Evolutionary conservation across 1,139 yeast species (phyloP).

Genomic region (Candida gigantensis): DNA sequence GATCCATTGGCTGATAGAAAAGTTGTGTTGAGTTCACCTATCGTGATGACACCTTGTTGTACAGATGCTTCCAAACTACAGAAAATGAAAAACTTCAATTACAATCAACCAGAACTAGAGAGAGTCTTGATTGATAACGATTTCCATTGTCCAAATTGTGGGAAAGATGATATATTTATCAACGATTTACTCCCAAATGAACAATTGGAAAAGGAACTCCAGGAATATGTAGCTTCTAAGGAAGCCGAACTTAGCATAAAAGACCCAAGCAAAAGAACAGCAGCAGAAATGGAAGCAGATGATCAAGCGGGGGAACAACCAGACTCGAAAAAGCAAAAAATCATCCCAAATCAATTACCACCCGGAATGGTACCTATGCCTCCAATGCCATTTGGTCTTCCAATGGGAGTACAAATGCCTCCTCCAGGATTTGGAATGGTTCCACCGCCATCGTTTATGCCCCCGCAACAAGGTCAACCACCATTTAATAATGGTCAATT

Average conservation of each 20-base stretch:
- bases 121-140: constrained; percentile 76
- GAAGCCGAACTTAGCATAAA: constrained; percentile 41
- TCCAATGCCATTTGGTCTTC: constrained; percentile 18
- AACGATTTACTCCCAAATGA: constrained; percentile 69
- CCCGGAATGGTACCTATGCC: constrained; percentile 21
- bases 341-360: constrained; percentile 13
- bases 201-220: constrained; percentile 55
- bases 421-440: constrained; percentile 12
- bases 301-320: constrained; percentile 17
- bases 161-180: constrained; percentile 67
- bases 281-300: constrained; percentile 25
- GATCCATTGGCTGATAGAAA: constrained; percentile 67
- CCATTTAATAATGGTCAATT: constrained; percentile 1
- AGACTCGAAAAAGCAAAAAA: constrained; percentile 34
- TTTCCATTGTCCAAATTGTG: constrained; percentile 89
- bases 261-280: constrained; percentile 30
- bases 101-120: constrained; percentile 55
- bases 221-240: constrained; percentile 51
- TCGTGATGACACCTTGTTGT: constrained; percentile 87
- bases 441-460: constrained; percentile 15
- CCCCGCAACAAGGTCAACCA: constrained; percentile 17
- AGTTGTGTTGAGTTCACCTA: constrained; percentile 64
- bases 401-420: constrained; percentile 11
- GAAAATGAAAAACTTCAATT: constrained; percentile 42
- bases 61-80: constrained; percentile 54